Evolutionary conservation across 208 protist genomes (phyloP), one percentile per base, ranked within the genome.

Genomic region (Acanthamoeba healyi): DNA sequence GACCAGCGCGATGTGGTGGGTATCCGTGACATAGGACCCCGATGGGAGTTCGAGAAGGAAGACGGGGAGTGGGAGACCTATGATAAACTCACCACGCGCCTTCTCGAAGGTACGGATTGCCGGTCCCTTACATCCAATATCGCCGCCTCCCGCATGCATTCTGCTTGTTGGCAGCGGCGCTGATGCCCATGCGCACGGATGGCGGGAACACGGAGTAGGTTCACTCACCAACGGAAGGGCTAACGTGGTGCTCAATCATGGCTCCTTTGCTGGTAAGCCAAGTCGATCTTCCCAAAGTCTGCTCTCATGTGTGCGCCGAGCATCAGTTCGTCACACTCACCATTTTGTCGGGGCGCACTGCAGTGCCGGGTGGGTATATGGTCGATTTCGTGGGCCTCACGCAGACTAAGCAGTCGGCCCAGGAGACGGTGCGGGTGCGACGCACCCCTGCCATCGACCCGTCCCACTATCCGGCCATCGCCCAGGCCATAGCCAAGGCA

Each of bases 21-120:
- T n/a, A n/a, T n/a, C n/a, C n/a, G n/a, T n/a, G 17, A 32, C 14
- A 32, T 24, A 82, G 72, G 42, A 49, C 26, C 36, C 34, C 7
- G 7, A 17, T 92, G 86, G 86, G 86, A 92, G 42, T 92, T n/a
- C 38, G 86, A 92, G 38, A 74, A 56, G 32, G 86, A 65, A 46
- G 86, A 92, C 32, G 61, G 61, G 26, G 42, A 92, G n/a, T 92
- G 86, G 86, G 86, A 72, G 36, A n/a, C 86, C 34, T 92, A 92
- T 34, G 86, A 92, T 42, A 32, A 51, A 32, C 19, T 92, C 26
- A 92, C 86, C 56, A 72, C 51, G 19, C 26, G 86, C 7, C 36
- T 92, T 5, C n/a, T 92, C 24, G 86, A 92, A 34, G 86, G 86
- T 44, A 49, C 12, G 12, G 7, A 4, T 12, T 49, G 7, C 44